Evolutionary conservation across 208 protist genomes (phyloP).

Genomic region (Lotmaria passim): DNA sequence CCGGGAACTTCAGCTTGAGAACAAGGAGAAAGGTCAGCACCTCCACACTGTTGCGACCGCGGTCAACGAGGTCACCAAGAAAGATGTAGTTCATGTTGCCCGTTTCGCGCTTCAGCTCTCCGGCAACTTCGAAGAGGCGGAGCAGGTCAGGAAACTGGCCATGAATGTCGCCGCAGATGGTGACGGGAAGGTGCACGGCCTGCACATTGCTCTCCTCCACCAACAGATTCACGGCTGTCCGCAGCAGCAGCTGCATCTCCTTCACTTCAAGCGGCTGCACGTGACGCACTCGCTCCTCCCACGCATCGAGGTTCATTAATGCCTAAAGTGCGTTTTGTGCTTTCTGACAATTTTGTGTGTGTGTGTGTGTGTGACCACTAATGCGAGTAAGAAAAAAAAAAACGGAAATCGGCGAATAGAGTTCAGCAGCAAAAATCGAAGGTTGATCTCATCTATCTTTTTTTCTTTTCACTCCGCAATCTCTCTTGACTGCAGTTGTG

Average conservation of each 20-base stretch:
- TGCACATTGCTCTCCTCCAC: slow-evolving; percentile 96
- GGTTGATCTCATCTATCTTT: too few species aligned
- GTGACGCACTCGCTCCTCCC: slow-evolving; percentile 66
- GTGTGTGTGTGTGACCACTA: neutral
- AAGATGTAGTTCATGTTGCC: slow-evolving; percentile 90
- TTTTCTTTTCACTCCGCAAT: too few species aligned
- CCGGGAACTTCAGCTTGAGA: slow-evolving; percentile 92
- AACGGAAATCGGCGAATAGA: slow-evolving; percentile 21
- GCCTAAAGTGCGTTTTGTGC: too few species aligned
- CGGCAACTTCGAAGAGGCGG: slow-evolving; percentile 95
- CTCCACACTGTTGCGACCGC: slow-evolving; percentile 95
- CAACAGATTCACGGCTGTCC: slow-evolving; percentile 69
- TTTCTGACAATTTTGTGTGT: neutral
- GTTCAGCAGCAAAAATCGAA: neutral
- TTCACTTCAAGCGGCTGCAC: slow-evolving; percentile 60
- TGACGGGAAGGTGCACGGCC: slow-evolving; percentile 94
- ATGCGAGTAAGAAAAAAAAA: slow-evolving; percentile 8
- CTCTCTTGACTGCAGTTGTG: too few species aligned
- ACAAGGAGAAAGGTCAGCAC: slow-evolving; percentile 93
- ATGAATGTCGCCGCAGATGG: slow-evolving; percentile 99
- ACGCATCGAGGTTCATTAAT: slow-evolving; percentile 69
- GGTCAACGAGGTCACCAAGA: slow-evolving; percentile 96
- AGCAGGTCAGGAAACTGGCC: slow-evolving; percentile 98
- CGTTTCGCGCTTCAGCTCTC: slow-evolving; percentile 68
- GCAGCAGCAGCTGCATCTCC: slow-evolving; percentile 79